phyloP scores from a whole-genome alignment of 2,329 filamentous ascomycete genomes.

The Alternaria brassicicola region DNA sequence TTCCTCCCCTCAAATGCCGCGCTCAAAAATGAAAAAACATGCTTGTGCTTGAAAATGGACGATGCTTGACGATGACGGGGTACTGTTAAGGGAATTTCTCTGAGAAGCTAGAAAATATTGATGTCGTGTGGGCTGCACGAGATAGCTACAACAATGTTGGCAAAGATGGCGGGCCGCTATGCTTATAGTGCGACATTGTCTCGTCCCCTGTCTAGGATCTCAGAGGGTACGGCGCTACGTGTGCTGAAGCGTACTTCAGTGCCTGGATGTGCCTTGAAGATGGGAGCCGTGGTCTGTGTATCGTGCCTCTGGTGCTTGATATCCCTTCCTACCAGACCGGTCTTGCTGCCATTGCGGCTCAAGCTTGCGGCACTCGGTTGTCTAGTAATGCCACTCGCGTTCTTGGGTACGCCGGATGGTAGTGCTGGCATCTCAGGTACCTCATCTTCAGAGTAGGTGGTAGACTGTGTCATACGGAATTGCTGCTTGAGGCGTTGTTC shows the following conservation, averaged over 20 bases:
- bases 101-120: background rate
- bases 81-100: conserved; percentile 4
- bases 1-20: background rate
- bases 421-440: conserved; percentile 23
- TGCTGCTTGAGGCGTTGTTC: conserved; percentile 45
- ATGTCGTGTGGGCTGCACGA: background rate
- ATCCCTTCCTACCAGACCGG: conserved; percentile 39
- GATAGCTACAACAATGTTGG: background rate
- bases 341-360: conserved; percentile 8
- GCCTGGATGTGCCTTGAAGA: conserved; percentile 50
- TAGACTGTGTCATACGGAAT: conserved; percentile 40
- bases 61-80: conserved; percentile 1
- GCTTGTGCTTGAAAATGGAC: background rate
- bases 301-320: conserved; percentile 45
- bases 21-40: conserved; percentile 1
- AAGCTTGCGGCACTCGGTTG: conserved; percentile 19
- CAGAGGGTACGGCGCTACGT: conserved; percentile 46
- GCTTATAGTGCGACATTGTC: conserved; percentile 28
- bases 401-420: conserved; percentile 33
- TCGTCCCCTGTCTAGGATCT: conserved; percentile 45
- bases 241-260: conserved; percentile 49
- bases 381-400: conserved; percentile 18
- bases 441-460: conserved; percentile 31
- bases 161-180: background rate
- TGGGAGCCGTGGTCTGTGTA: conserved; percentile 48